A percentile compares a stretch with the other conserved stretches of the same genome.
Conservation (phyloP, 441 rosid species). For the Dalechampia spathulata region DNA sequence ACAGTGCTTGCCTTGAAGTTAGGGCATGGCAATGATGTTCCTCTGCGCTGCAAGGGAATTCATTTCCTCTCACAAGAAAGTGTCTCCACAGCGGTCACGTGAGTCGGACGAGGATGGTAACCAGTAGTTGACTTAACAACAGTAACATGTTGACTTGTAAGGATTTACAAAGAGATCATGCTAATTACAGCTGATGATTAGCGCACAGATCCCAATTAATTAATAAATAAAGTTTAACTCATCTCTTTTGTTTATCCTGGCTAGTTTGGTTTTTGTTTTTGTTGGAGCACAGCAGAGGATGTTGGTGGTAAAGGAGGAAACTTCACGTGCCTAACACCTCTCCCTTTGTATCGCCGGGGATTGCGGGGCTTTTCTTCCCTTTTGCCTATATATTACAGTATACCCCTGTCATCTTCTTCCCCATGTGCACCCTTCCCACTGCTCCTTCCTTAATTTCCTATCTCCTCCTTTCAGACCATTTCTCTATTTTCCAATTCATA, state of each 20-base stretch:
- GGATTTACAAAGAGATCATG: constrained; percentile 4
- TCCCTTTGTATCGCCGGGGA: constrained; percentile 26
- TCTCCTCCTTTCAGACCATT: no score
- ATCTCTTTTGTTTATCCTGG: background rate
- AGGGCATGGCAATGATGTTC: no score
- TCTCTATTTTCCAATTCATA: no score
- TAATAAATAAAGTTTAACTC: background rate
- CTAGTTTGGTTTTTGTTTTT: background rate
- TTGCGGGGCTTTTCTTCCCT: constrained; percentile 26
- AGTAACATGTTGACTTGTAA: constrained; percentile 15
- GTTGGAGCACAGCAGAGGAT: constrained; percentile 15
- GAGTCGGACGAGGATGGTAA: no score
- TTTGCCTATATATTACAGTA: background rate
- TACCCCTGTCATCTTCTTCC: background rate
- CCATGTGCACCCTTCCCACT: constrained; percentile 26
- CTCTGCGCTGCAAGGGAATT: no score
- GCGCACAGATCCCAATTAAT: constrained; percentile 43
- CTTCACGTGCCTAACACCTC: constrained; percentile 32
- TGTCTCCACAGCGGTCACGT: no score
- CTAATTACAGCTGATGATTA: constrained; percentile 36
- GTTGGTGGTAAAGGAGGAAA: constrained; percentile 30
- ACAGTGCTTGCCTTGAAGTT: background rate
- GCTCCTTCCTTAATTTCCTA: no score
- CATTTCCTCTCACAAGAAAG: no score
- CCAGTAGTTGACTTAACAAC: constrained; percentile 18